Base-by-base conservation (phyloP, 129 eudicot species). In the Centaurea solstitialis region DNA sequence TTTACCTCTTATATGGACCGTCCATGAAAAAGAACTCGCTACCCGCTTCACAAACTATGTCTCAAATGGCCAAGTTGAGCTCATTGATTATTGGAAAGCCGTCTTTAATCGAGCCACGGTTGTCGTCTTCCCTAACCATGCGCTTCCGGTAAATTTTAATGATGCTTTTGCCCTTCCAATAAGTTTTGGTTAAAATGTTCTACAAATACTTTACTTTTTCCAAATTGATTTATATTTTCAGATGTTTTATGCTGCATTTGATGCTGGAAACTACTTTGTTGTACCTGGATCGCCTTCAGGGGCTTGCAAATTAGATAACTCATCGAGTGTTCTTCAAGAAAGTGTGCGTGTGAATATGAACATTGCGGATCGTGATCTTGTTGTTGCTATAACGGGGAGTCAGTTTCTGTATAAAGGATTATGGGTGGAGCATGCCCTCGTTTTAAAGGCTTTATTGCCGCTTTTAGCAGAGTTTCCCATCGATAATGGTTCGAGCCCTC, bases 351-450 rank as follows among this genome's bases (percentile, higher is more conserved):
- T 5, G 37, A 81, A 86, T 72, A 83, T 87, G 90, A 76, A 85
- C 20, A 57, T 81, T 65, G 86, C 73, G 72, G 83, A 82, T 68
- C 86, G 82, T 33, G 94, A 93, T 79, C 87, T 95, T 35, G 85
- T 91, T 82, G 83, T 95, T 70, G 94, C 86, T 43, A 40, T 95
- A 76, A 93, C 82, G 69, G 93, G 97, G 39, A 92, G 93, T 82
- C 97, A 87, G 71, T 84, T 95, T 71, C 53, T 81, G 45, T 95
- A 95, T 78, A 90, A 85, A 87, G 98, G 99, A 28, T 57, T 92
- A 64, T 95, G 99, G 99, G 82, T 95, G 76, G 99, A 95, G 66
- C 98, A 92, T 70, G 94, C 99, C 71, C 87, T 93, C 20, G 86
- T 95, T 68, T 85, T 95, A 76, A 86, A 93, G 81, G 98, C 99